These are phyloP conservation scores for Diaporthe citri DNA, from an alignment of 2,329 filamentous ascomycete genomes.

Conservation along the genomic window DNA sequence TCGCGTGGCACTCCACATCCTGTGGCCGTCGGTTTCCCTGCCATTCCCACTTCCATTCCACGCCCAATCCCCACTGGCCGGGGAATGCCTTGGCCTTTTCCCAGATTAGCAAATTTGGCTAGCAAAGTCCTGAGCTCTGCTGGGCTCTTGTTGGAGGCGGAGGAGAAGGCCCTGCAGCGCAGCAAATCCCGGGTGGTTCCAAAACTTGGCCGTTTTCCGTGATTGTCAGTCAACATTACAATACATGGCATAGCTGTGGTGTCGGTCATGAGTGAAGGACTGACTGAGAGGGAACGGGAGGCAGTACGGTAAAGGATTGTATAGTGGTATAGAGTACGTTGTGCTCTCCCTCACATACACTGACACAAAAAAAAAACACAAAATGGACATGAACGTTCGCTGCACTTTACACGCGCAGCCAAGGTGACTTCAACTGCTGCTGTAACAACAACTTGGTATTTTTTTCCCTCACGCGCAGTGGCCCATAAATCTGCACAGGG, in stretches of 20 bases:
- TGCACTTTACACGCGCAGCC: not conserved
- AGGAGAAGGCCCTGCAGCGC: not conserved
- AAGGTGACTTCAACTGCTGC: conserved; percentile 1
- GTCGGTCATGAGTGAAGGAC: not conserved
- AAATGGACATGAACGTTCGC: not conserved
- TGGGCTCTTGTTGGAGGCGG: not conserved
- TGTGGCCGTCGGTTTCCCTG: conserved; percentile 27
- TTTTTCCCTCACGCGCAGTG: conserved; percentile 4
- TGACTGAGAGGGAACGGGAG: not conserved
- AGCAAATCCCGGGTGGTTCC: not conserved
- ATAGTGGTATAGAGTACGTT: not conserved
- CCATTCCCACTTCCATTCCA: conserved; percentile 21
- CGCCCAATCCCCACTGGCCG: conserved; percentile 8
- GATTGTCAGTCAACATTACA: not conserved
- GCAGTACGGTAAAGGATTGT: not conserved
- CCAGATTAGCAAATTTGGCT: conserved; percentile 39
- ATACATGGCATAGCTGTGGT: not conserved
- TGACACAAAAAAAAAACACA: not conserved
- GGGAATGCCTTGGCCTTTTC: conserved; percentile 35
- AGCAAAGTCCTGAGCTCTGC: conserved; percentile 4
- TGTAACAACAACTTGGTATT: not conserved
- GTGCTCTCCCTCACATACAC: not conserved
- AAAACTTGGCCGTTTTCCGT: conserved; percentile 11
- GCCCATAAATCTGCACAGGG: conserved; percentile 31
- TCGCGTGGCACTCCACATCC: conserved; percentile 39